phyloP scores from a whole-genome alignment of 495 filamentous ascomycete genomes.

The Rhypophila decipiens region DNA sequence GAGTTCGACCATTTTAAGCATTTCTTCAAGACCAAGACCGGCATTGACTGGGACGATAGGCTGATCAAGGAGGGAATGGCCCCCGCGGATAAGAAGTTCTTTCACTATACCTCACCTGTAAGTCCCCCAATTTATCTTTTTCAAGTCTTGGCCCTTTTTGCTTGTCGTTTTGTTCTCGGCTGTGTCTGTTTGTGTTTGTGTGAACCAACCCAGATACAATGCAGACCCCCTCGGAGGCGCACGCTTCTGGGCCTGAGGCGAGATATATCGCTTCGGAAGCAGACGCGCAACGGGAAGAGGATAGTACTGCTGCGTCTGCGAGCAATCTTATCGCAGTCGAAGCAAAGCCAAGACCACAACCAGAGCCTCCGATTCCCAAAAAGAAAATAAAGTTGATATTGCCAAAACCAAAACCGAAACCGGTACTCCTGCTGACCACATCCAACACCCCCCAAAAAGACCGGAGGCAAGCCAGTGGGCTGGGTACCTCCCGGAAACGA shows the following conservation, averaged over 20 bases:
- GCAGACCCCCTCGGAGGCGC: no score
- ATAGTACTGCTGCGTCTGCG: no score
- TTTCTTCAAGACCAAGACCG: slow-evolving; percentile 52
- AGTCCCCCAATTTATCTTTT: slow-evolving; percentile 10
- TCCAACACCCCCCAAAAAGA: slow-evolving; percentile 11
- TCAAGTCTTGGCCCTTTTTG: background rate
- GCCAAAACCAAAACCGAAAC: background rate
- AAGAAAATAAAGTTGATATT: background rate
- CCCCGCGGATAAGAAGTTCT: slow-evolving; percentile 5
- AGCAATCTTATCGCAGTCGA: background rate
- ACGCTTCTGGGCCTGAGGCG: no score
- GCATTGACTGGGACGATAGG: slow-evolving; percentile 50
- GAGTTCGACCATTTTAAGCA: slow-evolving; percentile 44
- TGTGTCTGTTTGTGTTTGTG: no score
- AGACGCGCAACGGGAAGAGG: no score
- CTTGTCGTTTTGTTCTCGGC: background rate
- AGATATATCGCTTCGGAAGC: no score
- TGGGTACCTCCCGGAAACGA: slow-evolving; percentile 9
- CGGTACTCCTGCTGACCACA: no score
- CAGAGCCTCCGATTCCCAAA: no score
- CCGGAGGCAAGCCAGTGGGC: slow-evolving; percentile 33
- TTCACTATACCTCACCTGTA: slow-evolving; percentile 33
- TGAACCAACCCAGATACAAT: no score
- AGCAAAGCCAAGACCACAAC: background rate
- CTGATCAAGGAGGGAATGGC: slow-evolving; percentile 12